Evolutionary conservation across 805 yeast genomes (phyloP).

Genomic region (Ogataea haglerorum): DNA sequence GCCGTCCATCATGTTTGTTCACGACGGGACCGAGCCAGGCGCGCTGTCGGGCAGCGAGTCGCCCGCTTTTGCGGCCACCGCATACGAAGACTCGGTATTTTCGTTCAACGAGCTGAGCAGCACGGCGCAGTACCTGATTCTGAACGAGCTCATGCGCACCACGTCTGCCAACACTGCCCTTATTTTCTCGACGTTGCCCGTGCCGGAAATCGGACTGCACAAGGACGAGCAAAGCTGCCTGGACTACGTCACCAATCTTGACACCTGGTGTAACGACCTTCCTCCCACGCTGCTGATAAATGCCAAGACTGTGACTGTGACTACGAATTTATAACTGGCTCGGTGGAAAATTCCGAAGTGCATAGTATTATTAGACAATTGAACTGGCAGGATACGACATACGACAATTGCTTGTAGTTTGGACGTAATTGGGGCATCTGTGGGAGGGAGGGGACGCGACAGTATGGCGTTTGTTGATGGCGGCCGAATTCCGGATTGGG

Average conservation of each 20-base stretch:
- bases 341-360: too few species aligned
- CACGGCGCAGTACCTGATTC: constrained; percentile 80
- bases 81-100: constrained; percentile 24
- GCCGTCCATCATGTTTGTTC: constrained; percentile 61
- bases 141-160: constrained; percentile 78
- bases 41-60: background rate
- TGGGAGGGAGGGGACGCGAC: background rate
- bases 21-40: constrained; percentile 34
- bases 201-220: constrained; percentile 83
- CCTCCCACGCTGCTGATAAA: constrained; percentile 84
- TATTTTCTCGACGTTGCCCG: constrained; percentile 85
- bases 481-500: background rate
- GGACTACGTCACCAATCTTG: constrained; percentile 72
- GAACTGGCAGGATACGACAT: too few species aligned
- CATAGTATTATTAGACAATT: too few species aligned
- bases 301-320: constrained; percentile 93
- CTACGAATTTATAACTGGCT: constrained; percentile 66
- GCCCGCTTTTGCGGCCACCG: constrained; percentile 9
- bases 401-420: too few species aligned
- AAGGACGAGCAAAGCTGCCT: constrained; percentile 61
- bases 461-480: background rate
- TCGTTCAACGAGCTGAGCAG: constrained; percentile 89
- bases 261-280: constrained; percentile 74
- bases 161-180: constrained; percentile 64
- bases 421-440: too few species aligned